phyloP scores from a whole-genome alignment of 306 rosid species.

The Cicer yamashitae region DNA sequence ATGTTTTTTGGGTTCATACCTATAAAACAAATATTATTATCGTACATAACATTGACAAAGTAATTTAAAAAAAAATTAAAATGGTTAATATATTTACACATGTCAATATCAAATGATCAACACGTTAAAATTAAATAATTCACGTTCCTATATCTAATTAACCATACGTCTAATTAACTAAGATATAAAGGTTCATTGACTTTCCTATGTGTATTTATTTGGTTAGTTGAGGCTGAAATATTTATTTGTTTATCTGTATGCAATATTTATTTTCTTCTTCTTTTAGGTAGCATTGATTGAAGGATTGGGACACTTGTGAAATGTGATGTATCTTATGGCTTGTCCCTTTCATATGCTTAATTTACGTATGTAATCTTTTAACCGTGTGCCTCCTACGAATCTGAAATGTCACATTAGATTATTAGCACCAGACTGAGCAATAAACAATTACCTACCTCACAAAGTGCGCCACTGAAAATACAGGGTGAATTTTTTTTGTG shows the following conservation, averaged over 20 bases:
- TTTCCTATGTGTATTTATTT: neutral
- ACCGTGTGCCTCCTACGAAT: conserved; percentile 27
- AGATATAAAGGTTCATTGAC: neutral
- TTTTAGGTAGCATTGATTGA: conserved; percentile 8
- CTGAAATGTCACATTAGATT: conserved; percentile 14
- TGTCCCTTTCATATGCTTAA: conserved; percentile 21
- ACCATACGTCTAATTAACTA: too few species aligned
- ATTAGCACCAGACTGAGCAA: conserved; percentile 10
- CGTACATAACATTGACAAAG: too few species aligned
- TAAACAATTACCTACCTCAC: neutral
- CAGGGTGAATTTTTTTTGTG: neutral
- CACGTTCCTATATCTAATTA: too few species aligned
- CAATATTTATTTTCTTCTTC: neutral
- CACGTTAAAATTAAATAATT: too few species aligned
- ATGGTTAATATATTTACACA: too few species aligned
- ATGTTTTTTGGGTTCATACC: neutral
- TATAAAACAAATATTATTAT: too few species aligned
- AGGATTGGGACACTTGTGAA: conserved; percentile 39
- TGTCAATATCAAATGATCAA: too few species aligned
- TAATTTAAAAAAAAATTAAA: too few species aligned
- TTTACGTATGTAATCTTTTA: conserved; percentile 8
- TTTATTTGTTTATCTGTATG: neutral
- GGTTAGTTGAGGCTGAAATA: conserved; percentile 30
- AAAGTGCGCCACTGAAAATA: conserved; percentile 38
- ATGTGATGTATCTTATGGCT: conserved; percentile 1